Conservation (phyloP, 2,329 filamentous ascomycete genomes). For the Trichoderma cornu-damae region DNA sequence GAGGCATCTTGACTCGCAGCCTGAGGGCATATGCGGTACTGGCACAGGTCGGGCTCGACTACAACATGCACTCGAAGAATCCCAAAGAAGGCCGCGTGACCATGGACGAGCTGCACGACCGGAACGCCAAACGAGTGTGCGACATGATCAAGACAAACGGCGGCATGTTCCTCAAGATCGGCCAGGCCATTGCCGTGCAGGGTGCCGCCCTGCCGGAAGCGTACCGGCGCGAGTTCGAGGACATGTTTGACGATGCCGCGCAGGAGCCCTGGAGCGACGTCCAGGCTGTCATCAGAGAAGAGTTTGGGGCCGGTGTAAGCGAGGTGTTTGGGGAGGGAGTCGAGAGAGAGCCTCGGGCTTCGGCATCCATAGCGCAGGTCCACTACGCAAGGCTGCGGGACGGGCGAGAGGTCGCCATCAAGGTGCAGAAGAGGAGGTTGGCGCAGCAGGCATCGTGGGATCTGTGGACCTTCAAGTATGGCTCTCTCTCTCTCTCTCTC, state of each 20-base stretch:
- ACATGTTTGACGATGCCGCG: conserved; percentile 15
- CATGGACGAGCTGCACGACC: conserved; percentile 10
- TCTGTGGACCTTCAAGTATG: conserved; percentile 14
- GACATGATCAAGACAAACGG: conserved; percentile 15
- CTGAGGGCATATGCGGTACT: conserved; percentile 3
- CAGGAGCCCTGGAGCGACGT: conserved; percentile 10
- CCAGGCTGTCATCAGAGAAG: conserved; percentile 11
- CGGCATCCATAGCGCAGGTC: conserved; percentile 13
- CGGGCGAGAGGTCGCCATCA: conserved; percentile 13
- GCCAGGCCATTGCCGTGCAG: conserved; percentile 17
- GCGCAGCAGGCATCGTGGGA: conserved; percentile 13
- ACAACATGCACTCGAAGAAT: conserved; percentile 16
- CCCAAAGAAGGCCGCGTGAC: not conserved
- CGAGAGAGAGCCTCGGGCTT: conserved; percentile 9
- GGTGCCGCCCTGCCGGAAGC: conserved; percentile 8
- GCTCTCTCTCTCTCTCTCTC: not conserved
- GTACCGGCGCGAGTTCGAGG: conserved; percentile 15
- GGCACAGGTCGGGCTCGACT: conserved; percentile 1
- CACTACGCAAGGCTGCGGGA: conserved; percentile 10
- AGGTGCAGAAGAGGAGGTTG: conserved; percentile 6
- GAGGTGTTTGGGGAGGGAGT: conserved; percentile 6
- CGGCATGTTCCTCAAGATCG: conserved; percentile 15
- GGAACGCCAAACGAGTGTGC: not conserved
- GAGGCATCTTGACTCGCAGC: conserved; percentile 9
- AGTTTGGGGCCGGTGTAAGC: conserved; percentile 4